Base-by-base conservation (phyloP, 2,329 filamentous ascomycete species). In the Parafenestella ontariensis region DNA sequence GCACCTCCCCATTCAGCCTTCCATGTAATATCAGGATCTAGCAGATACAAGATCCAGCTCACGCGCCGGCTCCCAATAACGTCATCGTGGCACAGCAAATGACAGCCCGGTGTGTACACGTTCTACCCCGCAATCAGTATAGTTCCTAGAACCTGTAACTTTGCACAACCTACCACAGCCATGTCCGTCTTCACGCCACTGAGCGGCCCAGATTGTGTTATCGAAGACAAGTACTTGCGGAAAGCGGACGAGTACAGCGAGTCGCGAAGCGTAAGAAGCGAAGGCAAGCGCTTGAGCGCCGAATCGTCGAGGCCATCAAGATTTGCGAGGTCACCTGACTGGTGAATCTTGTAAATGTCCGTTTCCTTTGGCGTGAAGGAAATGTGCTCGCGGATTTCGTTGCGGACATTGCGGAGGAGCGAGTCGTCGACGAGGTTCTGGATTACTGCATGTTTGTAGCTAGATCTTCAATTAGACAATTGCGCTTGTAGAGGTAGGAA, bases 281-380 rank as follows among this genome's bases (percentile, higher is more conserved):
- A 96, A 0, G 95, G 95, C 13, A 99, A 82, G 72, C 92, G 92
- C 58, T 89, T 85, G 49, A 98, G 84, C 6, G 93, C 92, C 7
- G 88, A 87, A 72, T 96, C 89, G 58, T 96, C 91, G 39, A 99
- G 85, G 21, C 95, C 95, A 77, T 97, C 94, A 54, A 99, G 87
- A 78, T 99, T 99, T 42, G 95, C 95, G 29, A 99, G 85, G 75
- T 99, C 95, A 62, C 95, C 95, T 4, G 94, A 98, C 81, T 99
- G 95, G 83, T 97, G 93, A 72, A 99, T 98, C 79, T 96, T 96
- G 85, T 99, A 99, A 68, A 99, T 99, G 76, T 99, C 95, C 43
- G 95, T 99, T 78, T 99, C 95, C 77, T 99, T 99, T 67, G 93
- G 93, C 11, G 95, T 97, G 80, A 99, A 99, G 64, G 91, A 88